These are phyloP conservation scores for Carex sylvatica DNA, from an alignment of 202 grass and related monocot genomes.

Conservation along the genomic window DNA sequence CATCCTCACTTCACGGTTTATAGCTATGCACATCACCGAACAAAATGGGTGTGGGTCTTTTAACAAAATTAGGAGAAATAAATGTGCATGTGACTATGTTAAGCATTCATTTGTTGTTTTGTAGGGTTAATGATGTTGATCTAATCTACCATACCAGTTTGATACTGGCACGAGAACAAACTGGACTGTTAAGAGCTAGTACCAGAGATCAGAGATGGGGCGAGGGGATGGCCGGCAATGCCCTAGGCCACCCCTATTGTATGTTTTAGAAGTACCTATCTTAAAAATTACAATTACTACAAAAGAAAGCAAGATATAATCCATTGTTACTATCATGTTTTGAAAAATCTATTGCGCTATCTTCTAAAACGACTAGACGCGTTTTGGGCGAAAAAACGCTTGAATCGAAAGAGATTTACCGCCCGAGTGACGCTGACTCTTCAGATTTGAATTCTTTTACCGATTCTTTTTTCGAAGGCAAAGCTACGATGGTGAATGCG, in stretches of 20 bases:
- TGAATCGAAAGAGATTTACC: not conserved
- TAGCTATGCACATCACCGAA: not conserved
- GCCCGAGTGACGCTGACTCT: not conserved
- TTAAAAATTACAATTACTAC: not conserved
- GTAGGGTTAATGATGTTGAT: not conserved
- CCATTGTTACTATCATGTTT: no score
- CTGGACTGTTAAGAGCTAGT: not conserved
- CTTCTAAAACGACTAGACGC: no score
- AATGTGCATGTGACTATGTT: not conserved
- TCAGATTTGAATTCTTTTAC: not conserved
- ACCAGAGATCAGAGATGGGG: not conserved
- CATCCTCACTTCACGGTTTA: not conserved
- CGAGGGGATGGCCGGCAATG: not conserved
- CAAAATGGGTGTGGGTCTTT: not conserved
- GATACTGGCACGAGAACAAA: not conserved
- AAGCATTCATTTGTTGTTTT: not conserved
- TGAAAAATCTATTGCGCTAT: no score
- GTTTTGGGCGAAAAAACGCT: not conserved
- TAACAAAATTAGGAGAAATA: not conserved
- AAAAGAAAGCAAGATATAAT: no score
- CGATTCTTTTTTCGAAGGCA: no score
- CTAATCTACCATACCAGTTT: not conserved
- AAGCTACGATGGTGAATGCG: no score
- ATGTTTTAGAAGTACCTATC: not conserved
- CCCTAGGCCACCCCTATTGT: not conserved